phyloP scores from a whole-genome alignment of 1,284 basidiomycete species.

The Fomitopsis pinicola region DNA sequence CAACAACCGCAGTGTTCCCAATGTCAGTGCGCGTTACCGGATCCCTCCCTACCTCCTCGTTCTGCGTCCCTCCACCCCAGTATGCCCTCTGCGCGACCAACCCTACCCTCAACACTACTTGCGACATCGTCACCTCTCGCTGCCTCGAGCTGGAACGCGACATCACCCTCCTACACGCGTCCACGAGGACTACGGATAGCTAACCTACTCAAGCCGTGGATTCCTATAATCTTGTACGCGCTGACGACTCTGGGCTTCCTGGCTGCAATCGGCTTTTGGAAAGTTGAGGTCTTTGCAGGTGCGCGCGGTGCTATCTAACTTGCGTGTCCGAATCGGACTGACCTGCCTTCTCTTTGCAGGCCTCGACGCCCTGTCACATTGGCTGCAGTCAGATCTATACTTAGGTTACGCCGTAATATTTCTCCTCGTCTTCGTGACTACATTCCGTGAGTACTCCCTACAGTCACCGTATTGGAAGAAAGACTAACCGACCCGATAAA shows the following conservation, averaged over 20 bases:
- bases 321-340: background rate
- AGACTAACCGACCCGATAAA: background rate
- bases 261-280: constrained; percentile 70
- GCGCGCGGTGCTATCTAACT: constrained; percentile 20
- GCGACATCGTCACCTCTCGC: constrained; percentile 19
- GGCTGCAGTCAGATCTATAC: constrained; percentile 62
- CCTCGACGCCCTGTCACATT: constrained; percentile 69
- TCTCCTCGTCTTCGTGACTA: constrained; percentile 75
- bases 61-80: constrained; percentile 14
- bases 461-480: background rate
- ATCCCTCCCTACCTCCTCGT: constrained; percentile 16
- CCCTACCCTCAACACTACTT: constrained; percentile 12
- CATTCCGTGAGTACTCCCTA: constrained; percentile 61
- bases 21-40: constrained; percentile 5
- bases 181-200: constrained; percentile 50
- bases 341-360: constrained; percentile 31
- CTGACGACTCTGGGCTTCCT: constrained; percentile 66
- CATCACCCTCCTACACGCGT: constrained; percentile 37
- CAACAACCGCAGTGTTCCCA: background rate
- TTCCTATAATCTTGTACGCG: constrained; percentile 66
- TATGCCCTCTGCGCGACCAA: constrained; percentile 13
- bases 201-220: constrained; percentile 61
- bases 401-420: constrained; percentile 72
- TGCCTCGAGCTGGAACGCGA: constrained; percentile 26
- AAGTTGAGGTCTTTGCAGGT: constrained; percentile 69